Percentiles rank a stretch among this genome's conserved stretches.
Evolutionary conservation across 2,329 filamentous ascomycete genomes (phyloP).

Genomic region (Monilinia fructigena): DNA sequence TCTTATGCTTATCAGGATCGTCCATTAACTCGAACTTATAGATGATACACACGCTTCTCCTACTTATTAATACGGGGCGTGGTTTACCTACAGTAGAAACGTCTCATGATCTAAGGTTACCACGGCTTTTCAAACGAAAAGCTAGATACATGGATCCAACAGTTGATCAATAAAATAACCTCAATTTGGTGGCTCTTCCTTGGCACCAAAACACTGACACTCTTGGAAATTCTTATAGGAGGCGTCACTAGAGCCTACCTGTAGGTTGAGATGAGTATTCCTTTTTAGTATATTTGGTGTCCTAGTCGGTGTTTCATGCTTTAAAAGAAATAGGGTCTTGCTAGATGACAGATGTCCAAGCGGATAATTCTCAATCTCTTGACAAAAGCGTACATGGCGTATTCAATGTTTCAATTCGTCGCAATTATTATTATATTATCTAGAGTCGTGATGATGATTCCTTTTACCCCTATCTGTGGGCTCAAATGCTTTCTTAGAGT

Average conservation of each 20-base stretch:
- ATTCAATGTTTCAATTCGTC: conserved; percentile 18
- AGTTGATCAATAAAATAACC: neutral
- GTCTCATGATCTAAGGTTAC: neutral
- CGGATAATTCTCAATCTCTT: conserved; percentile 18
- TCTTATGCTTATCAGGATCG: no score
- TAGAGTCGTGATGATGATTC: neutral
- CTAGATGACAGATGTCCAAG: conserved; percentile 20
- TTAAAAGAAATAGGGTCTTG: conserved; percentile 6
- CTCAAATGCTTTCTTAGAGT: neutral
- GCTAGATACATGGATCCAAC: neutral
- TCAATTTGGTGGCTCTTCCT: conserved; percentile 1
- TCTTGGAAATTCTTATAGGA: conserved; percentile 7
- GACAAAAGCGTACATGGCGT: conserved; percentile 6
- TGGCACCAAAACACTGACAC: conserved; percentile 17
- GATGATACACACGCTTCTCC: neutral
- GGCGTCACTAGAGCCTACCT: conserved; percentile 1
- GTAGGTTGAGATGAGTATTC: conserved; percentile 5
- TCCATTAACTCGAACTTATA: neutral
- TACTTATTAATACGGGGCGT: neutral
- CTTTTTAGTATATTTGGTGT: neutral
- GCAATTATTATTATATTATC: neutral
- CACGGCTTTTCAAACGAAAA: conserved; percentile 10
- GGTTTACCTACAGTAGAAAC: neutral
- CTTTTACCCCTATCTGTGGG: neutral
- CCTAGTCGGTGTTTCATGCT: conserved; percentile 12